Evolutionary conservation across 306 rosid genomes (phyloP), one percentile per base, ranked within the genome.

Genomic region (Dryas alaskensis): DNA sequence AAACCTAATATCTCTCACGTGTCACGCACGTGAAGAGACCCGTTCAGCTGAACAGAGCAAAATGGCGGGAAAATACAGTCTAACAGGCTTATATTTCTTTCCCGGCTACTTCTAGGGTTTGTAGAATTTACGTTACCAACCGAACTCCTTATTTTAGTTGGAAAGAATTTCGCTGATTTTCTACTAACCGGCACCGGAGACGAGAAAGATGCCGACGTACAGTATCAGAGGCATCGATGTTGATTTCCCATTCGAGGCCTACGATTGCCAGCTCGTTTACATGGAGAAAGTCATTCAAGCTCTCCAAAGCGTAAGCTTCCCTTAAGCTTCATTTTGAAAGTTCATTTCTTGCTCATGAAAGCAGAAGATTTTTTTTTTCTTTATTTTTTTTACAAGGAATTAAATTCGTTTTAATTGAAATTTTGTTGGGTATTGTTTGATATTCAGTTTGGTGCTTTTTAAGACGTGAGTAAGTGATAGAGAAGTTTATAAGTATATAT

Each of bases 221-320:
- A 83, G 63, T 59, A 80, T 91, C 42, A 82, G 95, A 76, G 98
- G 96, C 76, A 76, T 93, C 80, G 82, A 87, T 77, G 91, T 93
- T 4, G 97, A 91, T 76, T 91, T 93, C 40, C 98, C 98, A 2
- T 93, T 75, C 8, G 92, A 86, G 79, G 96, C 98, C 39, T 91
- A 93, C 86, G 97, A 91, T 75, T 89, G 94, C 73, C 98, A 93
- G 80, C 79, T 93, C 65, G 89, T 91, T 71, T 91, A 91, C 86
- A 93, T 93, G 98, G 98, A 93, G 27, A 93, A 91, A 81, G 97
- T 93, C 81, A 83, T 91, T 10, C 96, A 89, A 69, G 85, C 98
- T 66, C 94, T 93, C 67, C 96, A 93, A 79, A 78, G 84, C 82
- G 98, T 91, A 87, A 76, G 80, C 27, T 42, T 73, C 13, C 37